Percentiles rank a stretch among this genome's conserved stretches.
These are phyloP conservation scores for Leucogyrophana mollusca DNA, from an alignment of 768 basidiomycete genomes.

Conservation along the genomic window DNA sequence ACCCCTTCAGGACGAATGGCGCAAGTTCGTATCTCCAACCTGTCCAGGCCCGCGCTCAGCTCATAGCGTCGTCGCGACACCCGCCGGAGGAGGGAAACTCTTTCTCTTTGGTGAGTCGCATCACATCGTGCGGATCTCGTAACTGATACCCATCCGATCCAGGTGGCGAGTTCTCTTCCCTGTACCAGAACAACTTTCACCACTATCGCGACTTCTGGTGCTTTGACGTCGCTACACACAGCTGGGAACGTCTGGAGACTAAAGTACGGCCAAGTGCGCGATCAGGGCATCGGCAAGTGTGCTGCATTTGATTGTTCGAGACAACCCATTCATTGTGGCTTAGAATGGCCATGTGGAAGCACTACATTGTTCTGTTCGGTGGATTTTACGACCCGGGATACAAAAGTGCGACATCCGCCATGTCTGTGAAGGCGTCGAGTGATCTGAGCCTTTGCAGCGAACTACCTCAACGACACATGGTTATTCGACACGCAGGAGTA, in stretches of 20 bases:
- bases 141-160: not conserved
- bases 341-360: conserved; percentile 90
- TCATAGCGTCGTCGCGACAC: conserved; percentile 74
- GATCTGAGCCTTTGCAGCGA: conserved; percentile 13
- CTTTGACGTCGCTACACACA: conserved; percentile 75
- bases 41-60: conserved; percentile 88
- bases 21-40: conserved; percentile 77
- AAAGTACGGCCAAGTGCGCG: conserved; percentile 77
- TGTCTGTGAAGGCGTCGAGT: not conserved
- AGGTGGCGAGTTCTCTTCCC: conserved; percentile 86
- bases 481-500: conserved; percentile 84
- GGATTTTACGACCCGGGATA: conserved; percentile 89
- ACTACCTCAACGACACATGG: conserved; percentile 85
- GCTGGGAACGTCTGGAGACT: conserved; percentile 89
- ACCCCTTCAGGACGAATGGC: conserved; percentile 74
- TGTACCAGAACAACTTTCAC: conserved; percentile 81
- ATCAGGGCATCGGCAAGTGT: conserved; percentile 73
- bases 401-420: conserved; percentile 51
- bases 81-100: conserved; percentile 81
- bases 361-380: conserved; percentile 82
- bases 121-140: not conserved
- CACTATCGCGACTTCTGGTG: conserved; percentile 90
- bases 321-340: not conserved
- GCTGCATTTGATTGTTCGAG: not conserved
- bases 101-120: conserved; percentile 69